Evolutionary conservation across 176 grass and related monocot species (phyloP).

Genomic region (Raddia distichophylla): DNA sequence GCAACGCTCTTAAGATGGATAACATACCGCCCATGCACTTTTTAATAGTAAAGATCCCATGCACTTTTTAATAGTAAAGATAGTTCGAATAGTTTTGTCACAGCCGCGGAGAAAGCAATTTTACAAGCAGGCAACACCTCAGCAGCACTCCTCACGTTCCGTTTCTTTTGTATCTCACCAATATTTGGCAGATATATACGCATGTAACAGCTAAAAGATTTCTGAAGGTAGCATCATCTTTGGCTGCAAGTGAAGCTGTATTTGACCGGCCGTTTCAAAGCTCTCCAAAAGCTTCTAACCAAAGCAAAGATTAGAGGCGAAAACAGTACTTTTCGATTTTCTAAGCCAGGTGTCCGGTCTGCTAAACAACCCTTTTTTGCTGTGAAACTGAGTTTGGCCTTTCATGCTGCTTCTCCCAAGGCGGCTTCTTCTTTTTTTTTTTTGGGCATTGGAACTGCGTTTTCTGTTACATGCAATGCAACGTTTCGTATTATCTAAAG

Average conservation of each 20-base stretch:
- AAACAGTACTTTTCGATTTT: background rate
- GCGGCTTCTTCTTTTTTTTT: too few relatives aligned
- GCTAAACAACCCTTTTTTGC: background rate
- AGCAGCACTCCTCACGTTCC: background rate
- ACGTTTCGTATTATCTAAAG: background rate
- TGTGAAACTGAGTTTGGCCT: slow-evolving; percentile 19
- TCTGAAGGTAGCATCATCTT: background rate
- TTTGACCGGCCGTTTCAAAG: background rate
- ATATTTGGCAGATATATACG: background rate
- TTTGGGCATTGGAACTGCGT: too few relatives aligned
- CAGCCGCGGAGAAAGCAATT: too few relatives aligned
- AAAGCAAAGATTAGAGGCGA: background rate
- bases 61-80: too few relatives aligned
- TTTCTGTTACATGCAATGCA: background rate
- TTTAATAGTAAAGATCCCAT: too few relatives aligned
- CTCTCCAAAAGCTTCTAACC: background rate
- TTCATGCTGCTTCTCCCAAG: background rate
- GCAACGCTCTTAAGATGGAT: too few relatives aligned
- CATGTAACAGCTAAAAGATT: background rate
- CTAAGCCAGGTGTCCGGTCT: slow-evolving; percentile 3
- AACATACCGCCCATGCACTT: too few relatives aligned
- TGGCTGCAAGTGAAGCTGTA: slow-evolving; percentile 2
- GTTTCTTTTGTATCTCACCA: background rate
- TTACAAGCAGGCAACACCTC: background rate
- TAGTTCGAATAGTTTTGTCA: too few relatives aligned